Percentiles rank a stretch among this genome's conserved stretches.
Conservation (phyloP, 2,329 filamentous ascomycete species). For the Blastomyces emzantsi region DNA sequence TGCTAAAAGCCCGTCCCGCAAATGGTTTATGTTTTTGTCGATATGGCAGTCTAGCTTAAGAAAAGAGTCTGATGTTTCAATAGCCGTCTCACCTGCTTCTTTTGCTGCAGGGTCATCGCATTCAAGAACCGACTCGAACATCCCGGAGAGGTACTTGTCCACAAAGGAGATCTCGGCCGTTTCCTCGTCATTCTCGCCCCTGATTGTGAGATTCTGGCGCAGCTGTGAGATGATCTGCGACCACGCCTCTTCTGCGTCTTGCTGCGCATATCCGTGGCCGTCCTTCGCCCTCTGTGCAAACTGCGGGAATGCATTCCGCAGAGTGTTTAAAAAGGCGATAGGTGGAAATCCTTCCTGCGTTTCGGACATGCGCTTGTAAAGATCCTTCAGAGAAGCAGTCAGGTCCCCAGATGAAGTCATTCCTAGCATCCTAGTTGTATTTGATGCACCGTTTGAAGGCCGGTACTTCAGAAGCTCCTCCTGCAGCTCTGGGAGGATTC, state of each 20-base stretch:
- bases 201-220: constrained; percentile 64
- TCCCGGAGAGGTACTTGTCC: constrained; percentile 81
- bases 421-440: constrained; percentile 43
- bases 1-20: constrained; percentile 76
- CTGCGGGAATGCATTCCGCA: constrained; percentile 75
- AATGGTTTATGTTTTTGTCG: constrained; percentile 73
- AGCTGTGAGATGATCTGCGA: constrained; percentile 85
- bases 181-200: constrained; percentile 31
- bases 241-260: constrained; percentile 98
- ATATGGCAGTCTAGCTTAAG: constrained; percentile 97
- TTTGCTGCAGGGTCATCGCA: constrained; percentile 75
- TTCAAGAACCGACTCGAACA: constrained; percentile 66
- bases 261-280: constrained; percentile 82
- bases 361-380: constrained; percentile 83
- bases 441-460: constrained; percentile 19
- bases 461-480: constrained; percentile 61
- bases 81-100: constrained; percentile 62
- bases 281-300: constrained; percentile 84
- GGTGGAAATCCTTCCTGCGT: constrained; percentile 84
- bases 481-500: constrained; percentile 83
- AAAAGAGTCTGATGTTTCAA: constrained; percentile 63
- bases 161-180: constrained; percentile 60
- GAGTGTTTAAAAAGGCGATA: constrained; percentile 67
- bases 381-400: constrained; percentile 64
- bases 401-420: constrained; percentile 58